Conservation (phyloP, 2,329 filamentous ascomycete genomes). For the Cladophialophora chaetospira region DNA sequence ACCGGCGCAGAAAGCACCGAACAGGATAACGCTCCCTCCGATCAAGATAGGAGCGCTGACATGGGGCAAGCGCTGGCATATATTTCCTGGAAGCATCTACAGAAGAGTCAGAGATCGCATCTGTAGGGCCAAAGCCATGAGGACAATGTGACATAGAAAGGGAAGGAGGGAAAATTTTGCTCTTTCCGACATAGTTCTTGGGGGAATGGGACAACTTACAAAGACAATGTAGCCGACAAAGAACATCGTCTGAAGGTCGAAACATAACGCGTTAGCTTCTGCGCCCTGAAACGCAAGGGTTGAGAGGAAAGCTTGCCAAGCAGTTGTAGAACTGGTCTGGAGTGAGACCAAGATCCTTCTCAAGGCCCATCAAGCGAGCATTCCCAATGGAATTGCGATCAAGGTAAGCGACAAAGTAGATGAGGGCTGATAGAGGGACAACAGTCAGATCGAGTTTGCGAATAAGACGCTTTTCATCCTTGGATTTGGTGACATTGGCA, state of each 20-base stretch:
- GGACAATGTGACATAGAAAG: no score
- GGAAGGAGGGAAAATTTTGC: no score
- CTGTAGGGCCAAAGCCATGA: no score
- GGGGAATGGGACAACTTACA: no score
- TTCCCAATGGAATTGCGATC: constrained; percentile 7
- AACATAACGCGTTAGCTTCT: neutral
- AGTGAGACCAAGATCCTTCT: constrained; percentile 1
- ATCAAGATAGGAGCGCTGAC: constrained; percentile 1
- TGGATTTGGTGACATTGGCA: neutral
- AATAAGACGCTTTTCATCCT: neutral
- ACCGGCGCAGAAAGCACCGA: constrained; percentile 4
- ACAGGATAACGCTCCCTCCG: neutral
- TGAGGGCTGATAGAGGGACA: neutral
- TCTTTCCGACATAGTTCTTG: no score
- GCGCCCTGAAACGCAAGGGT: no score
- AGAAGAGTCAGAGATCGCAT: no score
- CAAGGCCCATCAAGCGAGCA: constrained; percentile 6
- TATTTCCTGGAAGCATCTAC: constrained; percentile 4
- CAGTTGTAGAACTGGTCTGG: constrained; percentile 4
- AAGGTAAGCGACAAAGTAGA: constrained; percentile 10
- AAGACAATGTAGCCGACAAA: constrained; percentile 7
- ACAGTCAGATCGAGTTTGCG: constrained; percentile 1
- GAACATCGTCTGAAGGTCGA: neutral
- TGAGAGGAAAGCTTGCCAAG: neutral
- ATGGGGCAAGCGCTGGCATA: neutral